Base-by-base conservation (phyloP, 108 stramenopile genomes). In the Cyclotella sp. region DNA sequence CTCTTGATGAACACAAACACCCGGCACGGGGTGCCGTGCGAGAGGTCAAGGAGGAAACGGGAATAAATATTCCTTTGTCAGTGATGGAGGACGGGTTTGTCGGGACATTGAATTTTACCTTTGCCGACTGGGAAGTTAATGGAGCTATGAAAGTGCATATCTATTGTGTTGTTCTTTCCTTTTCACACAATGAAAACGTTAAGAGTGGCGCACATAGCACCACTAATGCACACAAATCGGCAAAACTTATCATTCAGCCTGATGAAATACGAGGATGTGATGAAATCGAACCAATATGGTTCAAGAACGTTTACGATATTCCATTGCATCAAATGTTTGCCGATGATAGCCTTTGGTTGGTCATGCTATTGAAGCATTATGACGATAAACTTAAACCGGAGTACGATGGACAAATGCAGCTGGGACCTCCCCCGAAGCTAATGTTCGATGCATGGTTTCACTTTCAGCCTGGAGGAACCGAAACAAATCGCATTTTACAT, bases 281-380 rank as follows among this genome's bases (percentile, higher is more conserved):
- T 24, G 93, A 93, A 79, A 91, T 93, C 15, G 89, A 88, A 60
- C 93, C 93, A 27, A 19, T 44, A 64, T 93, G 90, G 93, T 79
- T 88, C 51, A 77, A 89, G 43, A 70, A 89, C 69, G 72, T 82
- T 55, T 61, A 78, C 41, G 62, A 82, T 14, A 82, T 90, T 40
- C 93, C 93, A 15, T 75, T 93, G 14, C 67, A 91, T 68, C 73
- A 91, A 45, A 93, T 93, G 93, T 93, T 93, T 88, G 89, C 89
- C 10, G 93, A 93, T 82, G 89, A 93, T 85, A 88, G 87, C 9
- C 29, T 89, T 0, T 93, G 93, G 93, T 61, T 93, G 15, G 72
- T 83, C 0, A 62, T 71, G 41, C 62, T 93, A 4, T 70, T 93
- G 44, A 67, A 76, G 18, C 71, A 81, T 19, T 61, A 81, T 43